These are phyloP conservation scores for Catharanthus roseus DNA, from an alignment of 257 asterid genomes.

Conservation along the genomic window DNA sequence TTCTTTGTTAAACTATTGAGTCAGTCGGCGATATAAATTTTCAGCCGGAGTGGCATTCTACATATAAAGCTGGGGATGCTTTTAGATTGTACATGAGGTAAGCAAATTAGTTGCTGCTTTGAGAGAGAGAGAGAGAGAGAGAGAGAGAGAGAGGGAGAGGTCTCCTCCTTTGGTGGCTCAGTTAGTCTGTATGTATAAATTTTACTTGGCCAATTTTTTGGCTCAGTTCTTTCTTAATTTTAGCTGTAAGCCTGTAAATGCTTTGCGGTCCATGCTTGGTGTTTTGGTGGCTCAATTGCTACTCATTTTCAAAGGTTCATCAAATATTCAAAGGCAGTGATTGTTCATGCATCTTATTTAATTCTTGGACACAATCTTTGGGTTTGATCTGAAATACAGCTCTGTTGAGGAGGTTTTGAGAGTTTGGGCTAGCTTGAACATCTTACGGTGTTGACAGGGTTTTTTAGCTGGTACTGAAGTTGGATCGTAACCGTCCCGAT, in stretches of 20 bases:
- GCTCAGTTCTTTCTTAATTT: neutral
- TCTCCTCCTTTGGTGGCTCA: neutral
- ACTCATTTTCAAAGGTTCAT: neutral
- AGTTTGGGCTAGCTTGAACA: too few relatives aligned
- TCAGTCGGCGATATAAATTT: neutral
- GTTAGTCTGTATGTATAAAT: neutral
- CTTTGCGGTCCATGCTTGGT: neutral
- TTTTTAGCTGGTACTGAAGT: too few relatives aligned
- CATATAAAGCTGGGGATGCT: slow-evolving; percentile 6
- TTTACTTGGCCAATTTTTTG: neutral
- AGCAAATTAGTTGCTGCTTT: neutral
- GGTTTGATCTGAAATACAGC: too few relatives aligned
- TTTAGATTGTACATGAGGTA: slow-evolving; percentile 5
- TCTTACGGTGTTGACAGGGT: too few relatives aligned
- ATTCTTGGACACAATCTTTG: too few relatives aligned
- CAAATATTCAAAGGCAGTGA: neutral
- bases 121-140: neutral
- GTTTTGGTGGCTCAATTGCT: neutral
- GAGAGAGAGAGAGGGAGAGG: neutral
- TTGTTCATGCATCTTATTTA: too few relatives aligned
- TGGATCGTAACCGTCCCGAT: too few relatives aligned
- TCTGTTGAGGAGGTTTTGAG: too few relatives aligned
- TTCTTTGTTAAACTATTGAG: slow-evolving; percentile 71
- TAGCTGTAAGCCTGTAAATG: neutral
- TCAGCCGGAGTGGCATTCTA: neutral